Percentiles rank a stretch among this genome's conserved stretches.
phyloP scores from a whole-genome alignment of 176 grass and related monocot genomes.

The Hordeum vulgare region DNA sequence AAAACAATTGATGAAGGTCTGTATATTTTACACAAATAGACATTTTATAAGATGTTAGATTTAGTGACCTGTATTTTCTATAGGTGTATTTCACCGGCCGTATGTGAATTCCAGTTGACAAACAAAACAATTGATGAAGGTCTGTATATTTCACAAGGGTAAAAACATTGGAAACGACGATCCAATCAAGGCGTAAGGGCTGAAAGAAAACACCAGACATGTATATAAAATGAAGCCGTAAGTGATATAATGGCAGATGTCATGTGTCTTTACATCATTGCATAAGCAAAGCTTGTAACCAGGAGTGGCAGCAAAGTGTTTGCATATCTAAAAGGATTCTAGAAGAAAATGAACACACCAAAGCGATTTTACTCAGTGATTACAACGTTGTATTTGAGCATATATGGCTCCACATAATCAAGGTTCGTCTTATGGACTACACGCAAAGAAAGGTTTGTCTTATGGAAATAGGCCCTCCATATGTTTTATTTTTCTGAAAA shows the following conservation, averaged over 20 bases:
- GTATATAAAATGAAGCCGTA: background rate
- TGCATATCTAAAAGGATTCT: background rate
- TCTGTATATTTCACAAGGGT: too few relatives aligned
- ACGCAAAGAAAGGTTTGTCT: background rate
- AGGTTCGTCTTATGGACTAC: background rate
- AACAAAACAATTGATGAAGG: too few relatives aligned
- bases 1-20: too few relatives aligned
- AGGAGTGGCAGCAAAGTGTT: background rate
- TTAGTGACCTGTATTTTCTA: too few relatives aligned
- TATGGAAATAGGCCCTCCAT: background rate
- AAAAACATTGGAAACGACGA: too few relatives aligned
- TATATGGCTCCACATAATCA: background rate
- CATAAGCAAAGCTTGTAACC: background rate
- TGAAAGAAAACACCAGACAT: background rate
- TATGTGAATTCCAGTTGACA: too few relatives aligned
- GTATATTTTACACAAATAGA: too few relatives aligned
- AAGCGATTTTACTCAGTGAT: background rate
- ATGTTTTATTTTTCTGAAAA: background rate
- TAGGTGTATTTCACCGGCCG: too few relatives aligned
- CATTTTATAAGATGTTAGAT: too few relatives aligned
- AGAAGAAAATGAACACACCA: background rate
- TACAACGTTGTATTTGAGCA: background rate
- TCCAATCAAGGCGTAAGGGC: too few relatives aligned
- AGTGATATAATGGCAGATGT: background rate
- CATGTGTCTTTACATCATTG: conserved; percentile 7